A percentile compares a stretch with the other conserved stretches of the same genome.
Evolutionary conservation across 805 yeast species (phyloP).

Genomic region (Cyberlindnera petersonii): DNA sequence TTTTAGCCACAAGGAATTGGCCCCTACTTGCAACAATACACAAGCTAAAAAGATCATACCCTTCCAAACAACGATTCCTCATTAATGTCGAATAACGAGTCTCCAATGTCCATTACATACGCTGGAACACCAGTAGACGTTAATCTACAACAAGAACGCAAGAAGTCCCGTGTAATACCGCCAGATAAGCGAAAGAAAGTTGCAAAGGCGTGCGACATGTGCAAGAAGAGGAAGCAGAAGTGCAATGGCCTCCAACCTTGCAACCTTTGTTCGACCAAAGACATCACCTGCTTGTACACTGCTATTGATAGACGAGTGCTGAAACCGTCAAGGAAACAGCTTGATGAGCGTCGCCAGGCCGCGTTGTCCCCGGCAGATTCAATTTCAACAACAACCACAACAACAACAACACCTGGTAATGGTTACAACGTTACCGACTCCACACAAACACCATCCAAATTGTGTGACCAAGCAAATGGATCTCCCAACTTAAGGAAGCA

Average conservation of each 20-base stretch:
- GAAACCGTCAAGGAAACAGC: constrained; percentile 19
- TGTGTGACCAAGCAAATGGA: too few relatives aligned
- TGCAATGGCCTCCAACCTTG: constrained; percentile 36
- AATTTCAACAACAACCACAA: background rate
- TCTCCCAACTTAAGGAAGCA: too few relatives aligned
- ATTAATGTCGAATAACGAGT: background rate
- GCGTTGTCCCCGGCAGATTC: background rate
- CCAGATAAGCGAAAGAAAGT: constrained; percentile 37
- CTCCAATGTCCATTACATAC: constrained; percentile 3
- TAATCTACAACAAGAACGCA: constrained; percentile 7
- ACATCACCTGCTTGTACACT: constrained; percentile 31
- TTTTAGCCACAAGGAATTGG: too few relatives aligned
- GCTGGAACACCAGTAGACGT: constrained; percentile 8
- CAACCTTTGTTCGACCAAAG: constrained; percentile 30
- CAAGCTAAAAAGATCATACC: too few relatives aligned
- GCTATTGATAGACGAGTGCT: constrained; percentile 24
- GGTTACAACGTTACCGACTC: too few relatives aligned
- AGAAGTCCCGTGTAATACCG: constrained; percentile 25
- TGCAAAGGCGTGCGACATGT: constrained; percentile 44
- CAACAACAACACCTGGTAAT: too few relatives aligned
- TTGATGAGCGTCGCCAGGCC: constrained; percentile 1
- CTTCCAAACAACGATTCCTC: background rate
- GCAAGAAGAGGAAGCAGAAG: constrained; percentile 40
- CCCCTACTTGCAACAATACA: too few relatives aligned
- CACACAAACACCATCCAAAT: too few relatives aligned